These are phyloP conservation scores for Barbarea vulgaris DNA, from an alignment of 345 rosid genomes.

Conservation along the genomic window DNA sequence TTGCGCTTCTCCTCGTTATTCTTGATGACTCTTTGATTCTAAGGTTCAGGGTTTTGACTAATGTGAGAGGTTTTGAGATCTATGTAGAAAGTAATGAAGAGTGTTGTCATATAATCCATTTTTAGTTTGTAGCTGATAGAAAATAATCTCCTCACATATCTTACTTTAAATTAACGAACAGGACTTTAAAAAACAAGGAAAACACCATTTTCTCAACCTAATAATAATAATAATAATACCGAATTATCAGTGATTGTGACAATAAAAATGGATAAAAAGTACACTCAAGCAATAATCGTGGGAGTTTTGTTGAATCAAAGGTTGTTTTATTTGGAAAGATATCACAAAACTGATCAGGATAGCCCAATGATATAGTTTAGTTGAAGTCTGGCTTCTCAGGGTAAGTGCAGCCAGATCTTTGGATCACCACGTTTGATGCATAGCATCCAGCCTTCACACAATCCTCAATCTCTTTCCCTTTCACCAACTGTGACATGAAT, in stretches of 20 bases:
- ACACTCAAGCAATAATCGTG: conserved; percentile 18
- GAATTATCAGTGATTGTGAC: not conserved
- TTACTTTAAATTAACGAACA: not conserved
- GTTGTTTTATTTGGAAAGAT: conserved; percentile 18
- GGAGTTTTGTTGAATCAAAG: conserved; percentile 15
- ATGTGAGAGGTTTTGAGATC: not conserved
- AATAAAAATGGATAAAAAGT: not conserved
- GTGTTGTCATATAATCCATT: conserved; percentile 9
- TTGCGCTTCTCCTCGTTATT: conserved; percentile 35
- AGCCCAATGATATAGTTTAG: conserved; percentile 20
- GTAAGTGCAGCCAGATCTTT: conserved; percentile 94
- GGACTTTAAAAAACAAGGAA: not conserved
- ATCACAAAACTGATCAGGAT: conserved; percentile 30
- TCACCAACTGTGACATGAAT: conserved; percentile 81
- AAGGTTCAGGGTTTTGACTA: not conserved
- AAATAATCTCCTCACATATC: not conserved
- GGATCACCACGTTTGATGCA: conserved; percentile 83
- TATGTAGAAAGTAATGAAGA: conserved; percentile 9
- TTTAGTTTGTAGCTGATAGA: not conserved
- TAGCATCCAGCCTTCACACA: conserved; percentile 84
- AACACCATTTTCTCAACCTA: not conserved
- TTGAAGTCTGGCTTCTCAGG: conserved; percentile 53
- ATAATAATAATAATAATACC: not conserved
- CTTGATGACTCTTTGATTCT: not conserved
- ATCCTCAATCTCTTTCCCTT: conserved; percentile 68